Base-by-base conservation (phyloP, 2,329 filamentous ascomycete genomes). In the Alternaria brassicicola region DNA sequence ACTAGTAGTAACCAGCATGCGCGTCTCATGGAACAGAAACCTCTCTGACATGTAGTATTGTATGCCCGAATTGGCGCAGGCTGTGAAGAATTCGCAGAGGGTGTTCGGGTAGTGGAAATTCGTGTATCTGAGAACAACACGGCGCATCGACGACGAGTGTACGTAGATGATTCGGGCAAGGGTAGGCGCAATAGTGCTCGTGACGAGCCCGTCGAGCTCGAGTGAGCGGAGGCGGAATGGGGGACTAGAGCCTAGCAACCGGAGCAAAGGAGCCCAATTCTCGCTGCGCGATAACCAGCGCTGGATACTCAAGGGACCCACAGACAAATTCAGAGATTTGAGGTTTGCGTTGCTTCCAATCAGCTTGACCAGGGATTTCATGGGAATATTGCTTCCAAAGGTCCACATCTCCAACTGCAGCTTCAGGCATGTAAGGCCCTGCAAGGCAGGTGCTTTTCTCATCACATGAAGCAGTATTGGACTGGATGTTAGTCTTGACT, bases 41-140 rank as follows among this genome's bases (percentile, higher is more conserved):
- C 17, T 15, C 7, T 33, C 47, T 15, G 17, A 28, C n/a, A 15
- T 31, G 26, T 52, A 47, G 30, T 49, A 55, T 4, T 52, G 17
- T 36, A 64, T 10, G 3, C 35, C 12, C 8, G 53, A 49, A 21
- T 53, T 35, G 7, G 56, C 41, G 5, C 57, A 33, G 6, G 50
- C 49, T 8, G 15, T 19, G 23, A 53, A 62, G 25, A 62, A 55
- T 3, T 33, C 39, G 43, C 45, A 47, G 23, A 62, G 13, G 10
- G 53, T 42, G 12, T 62, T 62, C 2, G 59, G 56, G n/a, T 4
- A 23, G 23, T 47, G 30, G 9, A 62, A 52, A 23, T 53, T 54
- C 9, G 51, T 52, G 42, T 62, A 30, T 2, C 28, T 19, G 25
- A 62, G 39, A 10, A 52, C 41, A 17, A 62, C 17, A 7, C 39